Base-by-base conservation (phyloP, 305 asterid genomes). In the Nicotiana rustica region DNA sequence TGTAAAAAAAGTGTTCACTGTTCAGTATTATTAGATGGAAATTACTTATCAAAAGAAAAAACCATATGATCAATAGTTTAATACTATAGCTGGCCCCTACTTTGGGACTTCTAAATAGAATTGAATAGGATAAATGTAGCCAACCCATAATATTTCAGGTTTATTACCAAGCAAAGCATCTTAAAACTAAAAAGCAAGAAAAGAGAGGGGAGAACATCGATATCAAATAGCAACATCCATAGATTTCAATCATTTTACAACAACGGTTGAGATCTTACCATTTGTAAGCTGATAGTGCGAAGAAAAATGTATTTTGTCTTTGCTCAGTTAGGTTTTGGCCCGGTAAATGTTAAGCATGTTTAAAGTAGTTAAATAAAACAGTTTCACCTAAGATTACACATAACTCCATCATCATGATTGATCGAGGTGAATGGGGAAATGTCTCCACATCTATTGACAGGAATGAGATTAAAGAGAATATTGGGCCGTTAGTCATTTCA, bases 131-230 rank as follows among this genome's bases (percentile, higher is more conserved):
- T 69, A 41, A 69, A 29, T 38, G 57, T 44, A 71, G 78, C 25
- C 12, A 71, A 71, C 36, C 65, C 62, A 66, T 64, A 64, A 65
- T 41, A 80, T 52, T 15, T 47, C 61, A 80, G 66, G 66, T 69
- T 7, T 17, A 47, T 65, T 21, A 47, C 10, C 29, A 17, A 19
- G 21, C 62, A 60, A 79, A 60, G 12, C 69, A 38, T 29, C 29
- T 61, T 79, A 62, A 79, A 57, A 21, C 19, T 35, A 8, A 62
- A n/a, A 6, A 33, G 41, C 57, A 10, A 12, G 33, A 21, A 60
- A 71, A 44, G 38, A 47, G 1, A 49, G 64, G 41, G 6, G 44
- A 15, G 64, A 75, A 49, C 25, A 4, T 14, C 29, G 9, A 75
- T 25, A 75, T 75, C 79, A 25, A 49, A 73, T 6, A 21, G 78